A percentile compares a stretch with the other conserved stretches of the same genome.
Conservation (phyloP, 2,329 filamentous ascomycete genomes). For the Metarhizium sp. region DNA sequence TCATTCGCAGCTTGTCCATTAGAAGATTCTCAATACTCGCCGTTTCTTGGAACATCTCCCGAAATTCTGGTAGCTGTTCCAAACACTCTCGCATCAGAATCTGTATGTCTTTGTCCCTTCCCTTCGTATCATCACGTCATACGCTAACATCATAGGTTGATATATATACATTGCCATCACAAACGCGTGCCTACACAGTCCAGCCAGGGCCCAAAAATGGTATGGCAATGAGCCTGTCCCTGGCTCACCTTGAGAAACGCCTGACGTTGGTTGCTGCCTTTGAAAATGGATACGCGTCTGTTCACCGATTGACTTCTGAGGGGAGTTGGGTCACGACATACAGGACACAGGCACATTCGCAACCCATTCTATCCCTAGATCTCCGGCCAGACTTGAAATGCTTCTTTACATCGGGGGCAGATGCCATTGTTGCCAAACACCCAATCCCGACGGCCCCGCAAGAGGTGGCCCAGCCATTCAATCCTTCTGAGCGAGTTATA, state of each 20-base stretch:
- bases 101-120: slow-evolving; percentile 32
- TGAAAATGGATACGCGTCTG: slow-evolving; percentile 70
- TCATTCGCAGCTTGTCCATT: slow-evolving; percentile 58
- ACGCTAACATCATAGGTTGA: slow-evolving; percentile 47
- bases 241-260: slow-evolving; percentile 41
- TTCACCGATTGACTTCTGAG: slow-evolving; percentile 42
- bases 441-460: slow-evolving; percentile 39
- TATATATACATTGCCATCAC: slow-evolving; percentile 72
- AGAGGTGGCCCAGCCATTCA: slow-evolving; percentile 10
- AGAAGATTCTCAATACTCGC: slow-evolving; percentile 13
- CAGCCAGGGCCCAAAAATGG: slow-evolving; percentile 46
- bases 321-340: slow-evolving; percentile 47
- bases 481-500: slow-evolving; percentile 4
- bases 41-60: slow-evolving; percentile 14
- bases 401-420: slow-evolving; percentile 76
- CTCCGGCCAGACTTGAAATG: slow-evolving; percentile 39
- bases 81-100: slow-evolving; percentile 64
- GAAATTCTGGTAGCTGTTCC: slow-evolving; percentile 69
- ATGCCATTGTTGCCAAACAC: slow-evolving; percentile 70
- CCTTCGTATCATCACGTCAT: neutral
- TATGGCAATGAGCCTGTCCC: slow-evolving; percentile 79
- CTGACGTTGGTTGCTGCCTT: slow-evolving; percentile 68
- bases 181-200: slow-evolving; percentile 55
- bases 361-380: slow-evolving; percentile 72
- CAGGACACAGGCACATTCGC: slow-evolving; percentile 57